Percentiles rank a stretch among this genome's conserved stretches.
Conservation (phyloP, 306 rosid species). For the Gillenia trifoliata region DNA sequence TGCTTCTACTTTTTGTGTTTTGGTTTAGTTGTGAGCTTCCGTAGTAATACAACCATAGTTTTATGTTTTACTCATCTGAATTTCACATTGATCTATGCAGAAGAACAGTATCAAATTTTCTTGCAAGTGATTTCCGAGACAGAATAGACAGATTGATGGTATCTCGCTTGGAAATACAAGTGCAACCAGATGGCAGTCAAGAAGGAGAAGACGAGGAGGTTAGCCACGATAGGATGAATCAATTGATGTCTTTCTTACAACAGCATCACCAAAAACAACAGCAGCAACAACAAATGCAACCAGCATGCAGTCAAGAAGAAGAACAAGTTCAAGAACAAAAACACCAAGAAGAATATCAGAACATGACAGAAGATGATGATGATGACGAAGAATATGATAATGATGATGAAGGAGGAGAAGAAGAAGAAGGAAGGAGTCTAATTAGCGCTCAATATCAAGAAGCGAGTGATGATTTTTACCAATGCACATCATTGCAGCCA, state of each 20-base stretch:
- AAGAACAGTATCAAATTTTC: slow-evolving; percentile 72
- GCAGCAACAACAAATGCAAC: slow-evolving; percentile 7
- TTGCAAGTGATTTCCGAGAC: slow-evolving; percentile 60
- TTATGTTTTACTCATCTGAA: slow-evolving; percentile 14
- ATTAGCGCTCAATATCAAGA: slow-evolving; percentile 37
- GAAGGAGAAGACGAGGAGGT: slow-evolving; percentile 16
- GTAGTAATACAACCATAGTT: not conserved
- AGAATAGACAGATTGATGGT: slow-evolving; percentile 69
- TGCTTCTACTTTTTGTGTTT: not conserved
- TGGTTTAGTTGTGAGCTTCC: not conserved
- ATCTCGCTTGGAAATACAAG: slow-evolving; percentile 48
- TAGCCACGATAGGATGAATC: not conserved
- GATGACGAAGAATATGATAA: not conserved
- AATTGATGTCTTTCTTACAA: slow-evolving; percentile 1
- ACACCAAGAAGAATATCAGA: slow-evolving; percentile 29
- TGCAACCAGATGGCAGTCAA: slow-evolving; percentile 18
- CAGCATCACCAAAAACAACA: not conserved
- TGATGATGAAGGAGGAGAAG: slow-evolving; percentile 24
- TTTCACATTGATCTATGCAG: slow-evolving; percentile 35
- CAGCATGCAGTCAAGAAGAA: slow-evolving; percentile 9
- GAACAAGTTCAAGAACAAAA: not conserved
- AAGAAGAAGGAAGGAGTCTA: slow-evolving; percentile 33
- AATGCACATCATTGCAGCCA: slow-evolving; percentile 37
- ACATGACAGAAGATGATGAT: slow-evolving; percentile 11
- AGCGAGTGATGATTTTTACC: slow-evolving; percentile 41